Base-by-base conservation (phyloP, 331 rosid species). In the Dryas integrifolia region DNA sequence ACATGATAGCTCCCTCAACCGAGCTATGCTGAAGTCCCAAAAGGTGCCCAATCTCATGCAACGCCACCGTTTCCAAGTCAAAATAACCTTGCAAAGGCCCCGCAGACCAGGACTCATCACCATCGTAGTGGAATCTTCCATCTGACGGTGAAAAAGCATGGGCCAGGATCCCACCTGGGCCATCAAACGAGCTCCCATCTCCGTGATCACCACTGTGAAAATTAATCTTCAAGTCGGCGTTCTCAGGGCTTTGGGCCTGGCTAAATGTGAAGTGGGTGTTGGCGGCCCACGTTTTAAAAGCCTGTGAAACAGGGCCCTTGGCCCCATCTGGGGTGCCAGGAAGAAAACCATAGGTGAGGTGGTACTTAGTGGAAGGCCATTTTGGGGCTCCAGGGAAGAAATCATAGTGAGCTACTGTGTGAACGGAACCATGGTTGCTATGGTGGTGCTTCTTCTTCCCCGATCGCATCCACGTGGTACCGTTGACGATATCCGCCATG, bases 21-120 rank as follows among this genome's bases (percentile, higher is more conserved):
- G 69, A 65, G 66, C 83, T 81, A 14, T 84, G 88, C 3, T 44
- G n/a, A 0, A 81, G 80, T 11, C 83, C 88, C 3, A 84, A 77
- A 56, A 81, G 57, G 16, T 84, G 88, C 0, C 88, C 85, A 10
- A 75, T 81, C 35, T 78, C 88, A 49, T 81, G 88, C 79, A 81
- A 18, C 1, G 85, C 82, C 38, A 78, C 77, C 0, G 81, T 65
- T 55, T 75, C 73, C 47, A 74, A 58, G 39, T 84, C 88, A 9
- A 1, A 40, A 8, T 24, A n/a, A 9, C 26, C 64, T 4, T 16
- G 52, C 6, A 46, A 45, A 14, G 58, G 58, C 0, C 76, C 72
- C 0, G 40, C 66, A 0, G 39, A 45, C 86, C 88, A 86, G 1
- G 0, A 0, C 61, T 83, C 88, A 2, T 56, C 77, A 0, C 59